Base-by-base conservation (phyloP, 352 stramenopile genomes). In the Globisporangium apiculatum region DNA sequence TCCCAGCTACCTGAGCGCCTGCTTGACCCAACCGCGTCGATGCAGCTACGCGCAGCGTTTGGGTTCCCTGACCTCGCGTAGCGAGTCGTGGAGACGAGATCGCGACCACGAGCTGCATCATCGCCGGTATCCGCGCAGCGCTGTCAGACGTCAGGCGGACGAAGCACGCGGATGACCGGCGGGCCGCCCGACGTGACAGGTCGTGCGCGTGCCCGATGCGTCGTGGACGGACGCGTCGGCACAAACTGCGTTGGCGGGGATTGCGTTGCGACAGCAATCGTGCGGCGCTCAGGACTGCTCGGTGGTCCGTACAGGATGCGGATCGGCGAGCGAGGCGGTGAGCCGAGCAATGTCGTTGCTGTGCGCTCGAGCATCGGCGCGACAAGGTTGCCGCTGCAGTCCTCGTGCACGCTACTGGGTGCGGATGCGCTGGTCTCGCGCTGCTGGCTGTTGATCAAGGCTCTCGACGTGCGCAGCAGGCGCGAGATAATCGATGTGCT, bases 401-500 rank as follows among this genome's bases (percentile, higher is more conserved):
- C 11, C 14, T 55, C 37, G 17, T 55, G 8, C 5, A 37, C 4
- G 7, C 18, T 5, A 38, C 48, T 61, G 10, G 48, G 48, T 15
- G 56, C 10, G 5, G 48, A 6, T 9, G 2, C 35, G 15, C 15
- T 49, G 6, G 35, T 11, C 41, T 81, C 67, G 11, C 50, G 52
- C 41, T 58, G 51, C 42, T 12, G 24, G 24, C 3, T 31, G 24
- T 31, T 66, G 10, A 79, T 58, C 15, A 78, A 54, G 9, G 65
- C 67, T 24, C 75, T 61, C 37, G 79, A 86, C 18, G 76, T 72
- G 18, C 69, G 69, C 14, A 89, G 60, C 36, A 89, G 65, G n/a
- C 67, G 68, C 3, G 76, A 81, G 37, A 87, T 85, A 40, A 86
- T 67, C 0, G 79, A 86, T 4, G 67, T 84, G 47, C 64, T 87